These are phyloP conservation scores for Aspergillus alliaceus DNA, from an alignment of 2,329 filamentous ascomycete genomes.

Conservation along the genomic window DNA sequence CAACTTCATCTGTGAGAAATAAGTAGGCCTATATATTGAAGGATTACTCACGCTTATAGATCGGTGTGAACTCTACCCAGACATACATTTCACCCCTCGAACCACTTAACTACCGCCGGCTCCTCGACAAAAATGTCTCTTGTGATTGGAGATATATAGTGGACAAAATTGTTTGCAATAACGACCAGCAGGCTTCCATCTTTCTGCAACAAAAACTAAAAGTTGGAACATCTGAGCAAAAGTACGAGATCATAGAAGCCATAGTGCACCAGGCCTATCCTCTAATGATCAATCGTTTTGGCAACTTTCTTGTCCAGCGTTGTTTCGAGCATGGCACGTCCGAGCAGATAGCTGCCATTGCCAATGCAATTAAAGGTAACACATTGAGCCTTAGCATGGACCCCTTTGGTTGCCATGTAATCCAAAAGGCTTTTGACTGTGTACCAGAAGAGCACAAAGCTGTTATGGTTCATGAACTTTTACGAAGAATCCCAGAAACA, in stretches of 20 bases:
- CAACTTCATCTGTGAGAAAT: conserved; percentile 55
- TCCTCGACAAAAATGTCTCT: conserved; percentile 92
- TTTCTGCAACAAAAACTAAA: conserved; percentile 99
- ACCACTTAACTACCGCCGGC: conserved; percentile 91
- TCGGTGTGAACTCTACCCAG: conserved; percentile 56
- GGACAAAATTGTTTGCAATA: conserved; percentile 98
- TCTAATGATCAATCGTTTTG: conserved; percentile 97
- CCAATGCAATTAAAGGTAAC: conserved; percentile 88
- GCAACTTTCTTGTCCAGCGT: conserved; percentile 96
- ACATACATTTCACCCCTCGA: conserved; percentile 86
- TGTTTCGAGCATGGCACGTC: conserved; percentile 98
- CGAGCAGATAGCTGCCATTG: conserved; percentile 92
- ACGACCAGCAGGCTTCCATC: conserved; percentile 98
- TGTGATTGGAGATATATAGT: conserved; percentile 99
- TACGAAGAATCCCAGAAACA: conserved; percentile 93
- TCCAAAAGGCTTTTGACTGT: conserved; percentile 97
- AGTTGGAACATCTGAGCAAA: conserved; percentile 90
- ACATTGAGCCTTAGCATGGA: conserved; percentile 96
- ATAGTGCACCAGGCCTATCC: conserved; percentile 94
- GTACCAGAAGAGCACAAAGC: conserved; percentile 98
- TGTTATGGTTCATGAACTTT: conserved; percentile 96
- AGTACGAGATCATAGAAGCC: conserved; percentile 93
- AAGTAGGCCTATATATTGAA: background rate
- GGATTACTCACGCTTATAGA: conserved; percentile 23
- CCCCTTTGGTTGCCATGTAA: conserved; percentile 95